phyloP scores from a whole-genome alignment of 306 rosid genomes.

The Cucumis melo region DNA sequence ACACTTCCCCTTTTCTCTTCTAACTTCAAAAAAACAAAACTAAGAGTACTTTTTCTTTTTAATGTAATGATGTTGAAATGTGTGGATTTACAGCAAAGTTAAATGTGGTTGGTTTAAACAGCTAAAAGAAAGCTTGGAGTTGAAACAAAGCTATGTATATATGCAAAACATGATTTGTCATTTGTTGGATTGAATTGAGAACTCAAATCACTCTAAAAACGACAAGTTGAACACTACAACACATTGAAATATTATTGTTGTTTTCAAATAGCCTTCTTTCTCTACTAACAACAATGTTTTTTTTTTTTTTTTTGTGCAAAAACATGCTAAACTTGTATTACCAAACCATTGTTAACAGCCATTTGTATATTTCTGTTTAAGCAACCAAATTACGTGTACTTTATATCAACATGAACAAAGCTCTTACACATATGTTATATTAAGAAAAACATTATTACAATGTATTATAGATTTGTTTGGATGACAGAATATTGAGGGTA shows the following conservation, averaged over 20 bases:
- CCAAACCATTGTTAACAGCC: neutral
- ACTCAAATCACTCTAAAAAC: neutral
- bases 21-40: neutral
- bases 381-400: neutral
- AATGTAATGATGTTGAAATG: neutral
- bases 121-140: constrained; percentile 27
- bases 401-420: no score
- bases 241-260: neutral
- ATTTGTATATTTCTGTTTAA: neutral
- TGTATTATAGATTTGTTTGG: no score
- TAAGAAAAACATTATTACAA: no score
- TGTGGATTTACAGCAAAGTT: constrained; percentile 31
- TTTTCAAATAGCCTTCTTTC: neutral
- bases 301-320: neutral
- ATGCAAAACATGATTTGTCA: neutral
- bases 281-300: neutral
- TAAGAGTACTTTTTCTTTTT: neutral
- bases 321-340: neutral
- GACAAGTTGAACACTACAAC: neutral
- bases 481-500: no score
- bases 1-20: neutral
- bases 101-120: constrained; percentile 9
- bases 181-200: neutral
- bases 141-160: constrained; percentile 25
- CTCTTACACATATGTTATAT: no score